Base-by-base conservation (phyloP, 805 yeast genomes). In the Kockiozyma suomiensis region DNA sequence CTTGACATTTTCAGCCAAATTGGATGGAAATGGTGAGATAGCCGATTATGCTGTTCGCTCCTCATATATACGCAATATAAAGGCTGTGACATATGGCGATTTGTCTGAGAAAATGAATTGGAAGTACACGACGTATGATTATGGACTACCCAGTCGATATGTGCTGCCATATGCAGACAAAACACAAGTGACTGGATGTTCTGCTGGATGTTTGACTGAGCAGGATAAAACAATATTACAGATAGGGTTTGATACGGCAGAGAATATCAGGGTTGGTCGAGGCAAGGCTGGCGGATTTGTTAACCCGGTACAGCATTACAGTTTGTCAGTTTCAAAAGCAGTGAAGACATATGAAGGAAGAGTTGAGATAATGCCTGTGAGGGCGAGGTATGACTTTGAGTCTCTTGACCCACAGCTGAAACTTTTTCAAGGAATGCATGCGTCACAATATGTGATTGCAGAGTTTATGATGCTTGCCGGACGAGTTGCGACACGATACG, bases 381-480 rank as follows among this genome's bases (percentile, higher is more conserved):
- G 2, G 25, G 42, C 50, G 12, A 15, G 10, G 23, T 38, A 53
- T 25, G 50, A 53, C 17, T 53, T 53, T 25, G 23, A 17, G 3
- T 10, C 8, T 5, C 10, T 15, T 19, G 50, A 49, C 15, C 37
- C 47, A 3, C 19, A 42, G 25, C 23, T 38, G 33, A 17, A 19
- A 17, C 2, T 35, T 69, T 68, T 33, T 38, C 28, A n/a, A 70
- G 70, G 17, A 70, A 84, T 0, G 74, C 13, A 28, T 13, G 45
- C 77, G 37, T 85, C 96, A 0, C 84, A 82, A 41, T 68, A 77
- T 1, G 76, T 93, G 26, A 97, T 93, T 1, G 81, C 93, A 0
- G 96, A 93, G 70, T 72, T 88, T 50, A 93, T 93, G 99, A 81
- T 92, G 25, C 74, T 82, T 47, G 90, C 94, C 0, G 91, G 90